Evolutionary conservation across 2,329 filamentous ascomycete genomes (phyloP), one percentile per base, ranked within the genome.

Genomic region (Chaetomium strumarium): DNA sequence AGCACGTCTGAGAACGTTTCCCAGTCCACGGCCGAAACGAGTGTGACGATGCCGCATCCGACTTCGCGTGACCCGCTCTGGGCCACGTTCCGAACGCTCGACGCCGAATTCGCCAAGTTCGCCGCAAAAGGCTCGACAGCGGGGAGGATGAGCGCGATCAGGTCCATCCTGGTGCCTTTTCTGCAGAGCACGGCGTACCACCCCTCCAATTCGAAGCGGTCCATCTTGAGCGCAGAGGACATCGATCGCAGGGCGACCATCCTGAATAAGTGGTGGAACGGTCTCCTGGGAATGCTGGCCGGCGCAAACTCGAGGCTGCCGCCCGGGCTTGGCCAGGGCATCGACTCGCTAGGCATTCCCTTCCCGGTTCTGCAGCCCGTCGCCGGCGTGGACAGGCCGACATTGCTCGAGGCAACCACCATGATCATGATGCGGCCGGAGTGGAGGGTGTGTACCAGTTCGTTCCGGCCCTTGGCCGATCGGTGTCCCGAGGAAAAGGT

Each of bases 231-330:
- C n/a, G 77, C 88, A 2, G 89, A 95, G 70, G 89, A 95, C 65
- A 70, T 96, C 41, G 90, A 96, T 63, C 80, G 86, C 34, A 80
- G 91, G 55, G 80, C 86, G 2, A 83, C 83, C 41, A 88, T 95
- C 44, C 72, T 96, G 53, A 89, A 93, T 66, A 91, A 88, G 65
- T 96, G 91, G 91, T 96, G 91, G 91, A 85, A 78, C 40, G 84
- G 81, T 1, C 73, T 96, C 37, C 71, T 96, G 51, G 90, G 93
- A 55, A 83, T 95, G 74, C 78, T 96, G 20, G 84, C 90, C 59
- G 86, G 52, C 24, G 53, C 60, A 7, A 57, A 55, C 29, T 53
- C 61, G 24, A 57, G 86, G 31, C 79, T 80, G 51, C 57, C 58
- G 6, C 59, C 70, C 53, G 60, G 56, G 11, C 44, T 56, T 20